Conservation (phyloP, 179 eudicot genomes). For the Corrigiola litoralis region DNA sequence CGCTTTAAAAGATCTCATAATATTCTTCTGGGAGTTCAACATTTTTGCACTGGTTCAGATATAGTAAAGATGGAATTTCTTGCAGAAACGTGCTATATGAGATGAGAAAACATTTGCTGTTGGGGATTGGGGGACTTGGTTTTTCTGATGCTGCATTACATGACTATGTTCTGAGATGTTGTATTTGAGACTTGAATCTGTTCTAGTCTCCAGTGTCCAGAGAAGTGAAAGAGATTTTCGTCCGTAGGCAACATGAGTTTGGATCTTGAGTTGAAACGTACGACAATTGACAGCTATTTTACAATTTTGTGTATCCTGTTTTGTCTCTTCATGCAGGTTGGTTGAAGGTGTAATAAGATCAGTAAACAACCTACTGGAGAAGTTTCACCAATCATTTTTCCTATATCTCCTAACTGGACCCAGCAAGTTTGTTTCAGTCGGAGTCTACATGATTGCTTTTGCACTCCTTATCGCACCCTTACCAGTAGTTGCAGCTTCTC, state of each 20-base stretch:
- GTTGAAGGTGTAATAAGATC: conserved; percentile 81
- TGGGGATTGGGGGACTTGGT: background rate
- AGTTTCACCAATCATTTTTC: conserved; percentile 96
- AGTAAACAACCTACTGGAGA: conserved; percentile 93
- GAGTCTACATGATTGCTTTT: conserved; percentile 96
- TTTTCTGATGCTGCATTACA: background rate
- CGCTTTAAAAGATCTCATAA: too few relatives aligned
- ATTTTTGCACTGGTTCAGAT: too few relatives aligned
- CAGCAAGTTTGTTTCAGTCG: conserved; percentile 91
- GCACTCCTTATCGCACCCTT: conserved; percentile 85
- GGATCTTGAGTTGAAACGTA: background rate
- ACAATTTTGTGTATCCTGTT: conserved; percentile 7
- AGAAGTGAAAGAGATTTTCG: background rate
- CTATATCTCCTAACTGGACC: conserved; percentile 83
- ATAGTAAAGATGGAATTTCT: too few relatives aligned
- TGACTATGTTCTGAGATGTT: background rate
- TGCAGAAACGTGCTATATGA: too few relatives aligned
- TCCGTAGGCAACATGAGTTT: too few relatives aligned
- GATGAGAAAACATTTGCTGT: background rate
- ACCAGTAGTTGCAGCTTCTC: conserved; percentile 85
- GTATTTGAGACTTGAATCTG: background rate
- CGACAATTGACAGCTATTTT: background rate
- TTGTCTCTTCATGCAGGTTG: conserved; percentile 53
- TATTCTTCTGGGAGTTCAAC: too few relatives aligned
- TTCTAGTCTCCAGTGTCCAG: background rate